These are phyloP conservation scores for Ampelocalamus luodianensis DNA, from an alignment of 176 grass and related monocot species.

Conservation along the genomic window DNA sequence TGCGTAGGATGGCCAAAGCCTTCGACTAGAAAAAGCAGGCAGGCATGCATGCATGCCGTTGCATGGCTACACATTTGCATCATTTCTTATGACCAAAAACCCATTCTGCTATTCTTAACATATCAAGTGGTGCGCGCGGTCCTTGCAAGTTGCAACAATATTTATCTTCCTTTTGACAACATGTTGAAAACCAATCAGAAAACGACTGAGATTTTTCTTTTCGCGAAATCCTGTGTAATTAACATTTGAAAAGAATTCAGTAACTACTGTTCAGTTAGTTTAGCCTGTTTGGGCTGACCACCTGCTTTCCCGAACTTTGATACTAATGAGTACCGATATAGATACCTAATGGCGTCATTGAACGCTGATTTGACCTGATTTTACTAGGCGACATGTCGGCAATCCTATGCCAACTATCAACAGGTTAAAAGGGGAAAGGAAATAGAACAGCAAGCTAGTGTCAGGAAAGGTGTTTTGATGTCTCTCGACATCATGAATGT, in stretches of 20 bases:
- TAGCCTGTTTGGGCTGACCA: background rate
- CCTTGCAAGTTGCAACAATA: constrained; percentile 17
- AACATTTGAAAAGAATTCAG: background rate
- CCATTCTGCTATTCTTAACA: constrained; percentile 15
- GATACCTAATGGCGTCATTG: constrained; percentile 2
- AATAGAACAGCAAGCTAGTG: constrained; percentile 6
- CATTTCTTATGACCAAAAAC: constrained; percentile 29
- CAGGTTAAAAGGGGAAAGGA: background rate
- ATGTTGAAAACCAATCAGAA: background rate
- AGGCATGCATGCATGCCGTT: background rate
- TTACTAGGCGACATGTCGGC: constrained; percentile 44
- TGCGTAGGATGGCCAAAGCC: constrained; percentile 42
- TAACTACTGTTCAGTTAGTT: constrained; percentile 12
- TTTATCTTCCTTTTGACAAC: constrained; percentile 2
- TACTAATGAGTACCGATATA: background rate
- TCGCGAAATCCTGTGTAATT: background rate
- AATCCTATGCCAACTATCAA: constrained; percentile 40
- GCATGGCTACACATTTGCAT: constrained; percentile 35
- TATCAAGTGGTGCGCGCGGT: background rate
- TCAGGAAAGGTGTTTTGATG: constrained; percentile 14
- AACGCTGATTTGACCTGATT: constrained; percentile 42
- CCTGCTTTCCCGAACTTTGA: constrained; percentile 24
- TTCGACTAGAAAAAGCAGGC: constrained; percentile 38
- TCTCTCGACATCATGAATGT: constrained; percentile 47
- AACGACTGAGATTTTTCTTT: background rate